phyloP scores from a whole-genome alignment of 2,329 filamentous ascomycete genomes.

The Spiromastix sp. region DNA sequence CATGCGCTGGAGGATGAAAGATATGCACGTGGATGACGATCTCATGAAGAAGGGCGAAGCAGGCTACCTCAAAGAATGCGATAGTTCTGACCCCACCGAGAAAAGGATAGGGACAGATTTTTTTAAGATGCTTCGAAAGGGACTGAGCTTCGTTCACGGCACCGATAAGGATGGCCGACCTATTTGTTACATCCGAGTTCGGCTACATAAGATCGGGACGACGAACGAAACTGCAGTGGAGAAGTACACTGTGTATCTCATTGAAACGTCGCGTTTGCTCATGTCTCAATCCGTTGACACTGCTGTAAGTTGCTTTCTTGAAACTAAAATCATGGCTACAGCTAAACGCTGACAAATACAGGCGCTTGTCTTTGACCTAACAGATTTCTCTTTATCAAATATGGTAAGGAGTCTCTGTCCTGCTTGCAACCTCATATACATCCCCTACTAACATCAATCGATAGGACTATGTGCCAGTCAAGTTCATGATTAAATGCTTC shows the following conservation, averaged over 20 bases:
- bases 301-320: slow-evolving; percentile 52
- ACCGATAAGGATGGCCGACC: slow-evolving; percentile 74
- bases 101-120: slow-evolving; percentile 70
- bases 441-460: slow-evolving; percentile 5
- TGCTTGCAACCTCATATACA: neutral
- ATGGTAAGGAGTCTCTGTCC: slow-evolving; percentile 52
- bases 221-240: slow-evolving; percentile 76
- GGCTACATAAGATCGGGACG: slow-evolving; percentile 71
- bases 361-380: slow-evolving; percentile 96
- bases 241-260: slow-evolving; percentile 83
- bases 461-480: slow-evolving; percentile 85
- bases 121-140: slow-evolving; percentile 70
- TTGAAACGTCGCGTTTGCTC: slow-evolving; percentile 85
- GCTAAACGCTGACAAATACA: slow-evolving; percentile 12
- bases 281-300: slow-evolving; percentile 76
- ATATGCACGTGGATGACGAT: slow-evolving; percentile 82
- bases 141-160: slow-evolving; percentile 89
- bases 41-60: slow-evolving; percentile 71
- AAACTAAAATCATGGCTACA: slow-evolving; percentile 8
- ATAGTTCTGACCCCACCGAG: slow-evolving; percentile 47
- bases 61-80: slow-evolving; percentile 50
- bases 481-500: slow-evolving; percentile 99
- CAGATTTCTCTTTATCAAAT: slow-evolving; percentile 82
- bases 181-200: slow-evolving; percentile 74
- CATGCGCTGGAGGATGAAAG: slow-evolving; percentile 76